These are phyloP conservation scores for Nasturtium officinale DNA, from an alignment of 345 rosid genomes.

Conservation along the genomic window DNA sequence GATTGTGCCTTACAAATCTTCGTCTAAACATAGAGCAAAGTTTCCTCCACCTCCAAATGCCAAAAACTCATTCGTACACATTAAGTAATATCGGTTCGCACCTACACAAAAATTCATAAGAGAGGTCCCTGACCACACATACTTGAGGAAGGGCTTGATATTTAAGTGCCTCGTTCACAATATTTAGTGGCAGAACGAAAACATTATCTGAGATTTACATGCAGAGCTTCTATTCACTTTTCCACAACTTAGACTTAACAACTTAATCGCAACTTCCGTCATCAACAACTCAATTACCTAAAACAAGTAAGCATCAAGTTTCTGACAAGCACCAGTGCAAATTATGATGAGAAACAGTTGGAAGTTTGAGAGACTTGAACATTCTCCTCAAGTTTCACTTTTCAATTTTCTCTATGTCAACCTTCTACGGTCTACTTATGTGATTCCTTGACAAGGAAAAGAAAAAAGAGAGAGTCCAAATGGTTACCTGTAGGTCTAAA, in stretches of 20 bases:
- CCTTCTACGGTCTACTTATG: not conserved
- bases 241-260: not conserved
- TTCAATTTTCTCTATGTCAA: not conserved
- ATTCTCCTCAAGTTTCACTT: conserved; percentile 4
- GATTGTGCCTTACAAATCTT: conserved; percentile 77
- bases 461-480: not conserved
- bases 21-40: conserved; percentile 81
- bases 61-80: conserved; percentile 82
- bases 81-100: conserved; percentile 83
- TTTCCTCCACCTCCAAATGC: conserved; percentile 91
- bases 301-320: not conserved
- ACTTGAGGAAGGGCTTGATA: not conserved
- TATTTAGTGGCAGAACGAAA: not conserved
- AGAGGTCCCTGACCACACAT: not conserved
- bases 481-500: conserved; percentile 87
- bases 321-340: not conserved
- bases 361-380: conserved; percentile 6
- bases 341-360: not conserved
- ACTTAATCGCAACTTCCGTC: not conserved
- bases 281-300: conserved; percentile 4
- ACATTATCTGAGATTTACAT: not conserved
- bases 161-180: not conserved
- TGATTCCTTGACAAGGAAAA: not conserved
- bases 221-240: not conserved
- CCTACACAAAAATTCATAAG: conserved; percentile 49